Percentiles rank a stretch among this genome's conserved stretches.
These are phyloP conservation scores for Botryococcus braunii DNA, from an alignment of 163 green algal species.

Conservation along the genomic window DNA sequence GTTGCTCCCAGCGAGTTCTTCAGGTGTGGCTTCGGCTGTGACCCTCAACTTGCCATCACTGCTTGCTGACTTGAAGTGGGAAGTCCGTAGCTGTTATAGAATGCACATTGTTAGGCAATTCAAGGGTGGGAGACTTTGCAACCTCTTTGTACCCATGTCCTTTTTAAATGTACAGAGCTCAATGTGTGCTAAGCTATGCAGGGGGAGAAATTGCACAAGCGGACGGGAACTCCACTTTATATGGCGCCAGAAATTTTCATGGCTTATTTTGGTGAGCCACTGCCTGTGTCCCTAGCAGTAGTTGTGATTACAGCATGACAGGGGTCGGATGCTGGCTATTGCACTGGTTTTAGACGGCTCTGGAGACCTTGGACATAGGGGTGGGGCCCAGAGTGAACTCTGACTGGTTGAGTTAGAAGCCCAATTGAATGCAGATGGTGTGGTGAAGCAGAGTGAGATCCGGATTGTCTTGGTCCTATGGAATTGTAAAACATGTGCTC, in stretches of 20 bases:
- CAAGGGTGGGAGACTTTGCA: neutral
- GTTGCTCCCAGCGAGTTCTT: slow-evolving; percentile 21
- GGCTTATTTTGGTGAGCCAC: slow-evolving; percentile 48
- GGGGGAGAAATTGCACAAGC: slow-evolving; percentile 19
- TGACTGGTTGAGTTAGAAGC: too few species aligned
- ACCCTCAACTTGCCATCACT: neutral
- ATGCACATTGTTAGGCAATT: neutral
- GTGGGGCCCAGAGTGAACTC: too few species aligned
- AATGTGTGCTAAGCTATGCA: neutral
- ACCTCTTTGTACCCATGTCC: neutral
- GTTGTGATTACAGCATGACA: too few species aligned
- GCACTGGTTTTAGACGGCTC: too few species aligned
- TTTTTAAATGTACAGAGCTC: neutral
- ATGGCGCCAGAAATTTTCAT: slow-evolving; percentile 31
- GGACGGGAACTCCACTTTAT: slow-evolving; percentile 22
- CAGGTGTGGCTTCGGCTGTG: neutral
- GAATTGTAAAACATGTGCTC: too few species aligned
- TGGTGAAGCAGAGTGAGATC: too few species aligned
- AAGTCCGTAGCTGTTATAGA: too few species aligned
- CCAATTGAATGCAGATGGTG: too few species aligned
- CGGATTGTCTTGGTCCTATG: too few species aligned
- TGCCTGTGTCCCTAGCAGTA: too few species aligned
- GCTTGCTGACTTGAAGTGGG: neutral
- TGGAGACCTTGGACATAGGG: too few species aligned
- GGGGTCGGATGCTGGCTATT: too few species aligned